phyloP scores from a whole-genome alignment of 768 basidiomycete species.

The Russula virescens region DNA sequence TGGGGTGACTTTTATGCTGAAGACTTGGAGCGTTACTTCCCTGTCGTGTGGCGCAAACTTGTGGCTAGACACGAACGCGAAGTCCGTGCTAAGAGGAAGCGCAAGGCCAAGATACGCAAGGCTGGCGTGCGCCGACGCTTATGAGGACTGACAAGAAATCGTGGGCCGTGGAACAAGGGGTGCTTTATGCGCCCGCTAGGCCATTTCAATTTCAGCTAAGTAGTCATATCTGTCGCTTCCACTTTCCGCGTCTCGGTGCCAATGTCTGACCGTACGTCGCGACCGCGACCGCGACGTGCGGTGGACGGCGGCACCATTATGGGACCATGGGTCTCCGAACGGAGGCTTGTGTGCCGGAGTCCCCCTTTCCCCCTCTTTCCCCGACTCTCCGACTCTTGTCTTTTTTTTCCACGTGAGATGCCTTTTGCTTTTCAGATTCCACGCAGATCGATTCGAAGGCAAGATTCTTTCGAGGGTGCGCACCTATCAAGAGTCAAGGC shows the following conservation, averaged over 20 bases:
- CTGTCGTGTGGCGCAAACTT: constrained; percentile 1
- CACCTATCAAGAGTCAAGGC: too few species aligned
- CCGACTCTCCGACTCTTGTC: background rate
- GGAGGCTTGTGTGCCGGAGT: constrained; percentile 13
- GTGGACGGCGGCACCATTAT: constrained; percentile 2
- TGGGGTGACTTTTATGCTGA: constrained; percentile 1
- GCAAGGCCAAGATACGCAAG: background rate
- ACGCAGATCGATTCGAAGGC: background rate
- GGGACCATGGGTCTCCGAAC: constrained; percentile 5
- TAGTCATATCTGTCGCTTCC: background rate
- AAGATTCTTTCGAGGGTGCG: too few species aligned
- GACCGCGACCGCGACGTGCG: constrained; percentile 19
- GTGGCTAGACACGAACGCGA: background rate
- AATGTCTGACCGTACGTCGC: constrained; percentile 5
- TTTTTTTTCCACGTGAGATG: constrained; percentile 5
- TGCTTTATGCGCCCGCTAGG: background rate
- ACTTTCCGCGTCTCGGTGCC: constrained; percentile 12
- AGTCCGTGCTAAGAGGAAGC: constrained; percentile 4
- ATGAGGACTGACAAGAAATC: background rate
- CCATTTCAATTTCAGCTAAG: constrained; percentile 10
- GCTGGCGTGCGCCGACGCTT: background rate
- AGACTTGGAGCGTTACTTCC: constrained; percentile 8
- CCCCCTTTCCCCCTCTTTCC: background rate
- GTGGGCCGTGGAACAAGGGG: background rate
- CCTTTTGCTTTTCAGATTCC: constrained; percentile 9